Base-by-base conservation (phyloP, 1,284 basidiomycete species). In the Marasmius fiardii region DNA sequence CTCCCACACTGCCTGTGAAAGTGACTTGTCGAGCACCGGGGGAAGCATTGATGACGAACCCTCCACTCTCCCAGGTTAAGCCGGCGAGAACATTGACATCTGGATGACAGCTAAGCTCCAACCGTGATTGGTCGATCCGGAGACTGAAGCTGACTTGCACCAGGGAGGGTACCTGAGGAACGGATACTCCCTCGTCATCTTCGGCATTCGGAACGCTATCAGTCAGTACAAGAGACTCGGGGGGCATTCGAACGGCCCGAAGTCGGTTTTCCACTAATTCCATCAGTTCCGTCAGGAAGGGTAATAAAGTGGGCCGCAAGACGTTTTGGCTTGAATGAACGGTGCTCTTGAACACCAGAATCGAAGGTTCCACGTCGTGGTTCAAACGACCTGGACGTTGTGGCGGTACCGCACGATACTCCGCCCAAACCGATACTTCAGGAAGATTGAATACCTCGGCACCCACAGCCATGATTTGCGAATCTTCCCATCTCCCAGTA, bases 61-160 rank as follows among this genome's bases (percentile, higher is more conserved):
- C 93, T 35, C 94, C 94, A 61, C 90, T 95, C 57, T 95, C 87
- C 94, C 94, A 97, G 51, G 91, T 82, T 31, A 96, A 68, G 2
- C 87, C 88, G 18, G 90, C 91, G 41, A 90, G 80, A 14, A 95
- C 93, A 61, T 94, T 93, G 49, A 93, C 92, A 64, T 94, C 92
- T 0, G 92, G 91, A 55, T 87, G 85, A 62, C 94, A 96, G 1
- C 89, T 92, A 24, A 97, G 73, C 54, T 90, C 85, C 44, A 97
- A 76, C 55, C 81, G 86, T 1, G 94, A 96, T 62, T 88, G 82
- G 65, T 96, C 93, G 60, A 97, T 95, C 23, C 91, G 90, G 24
- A 97, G 76, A 60, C 91, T 93, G 71, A 95, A 81, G 57, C 83
- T 90, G 62, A 93, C 84, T 56, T 85, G 84, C 66, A 92, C 39